Evolutionary conservation across 208 protist species (phyloP), one percentile per base, ranked within the genome.

Genomic region (Leishmania guyanensis): DNA sequence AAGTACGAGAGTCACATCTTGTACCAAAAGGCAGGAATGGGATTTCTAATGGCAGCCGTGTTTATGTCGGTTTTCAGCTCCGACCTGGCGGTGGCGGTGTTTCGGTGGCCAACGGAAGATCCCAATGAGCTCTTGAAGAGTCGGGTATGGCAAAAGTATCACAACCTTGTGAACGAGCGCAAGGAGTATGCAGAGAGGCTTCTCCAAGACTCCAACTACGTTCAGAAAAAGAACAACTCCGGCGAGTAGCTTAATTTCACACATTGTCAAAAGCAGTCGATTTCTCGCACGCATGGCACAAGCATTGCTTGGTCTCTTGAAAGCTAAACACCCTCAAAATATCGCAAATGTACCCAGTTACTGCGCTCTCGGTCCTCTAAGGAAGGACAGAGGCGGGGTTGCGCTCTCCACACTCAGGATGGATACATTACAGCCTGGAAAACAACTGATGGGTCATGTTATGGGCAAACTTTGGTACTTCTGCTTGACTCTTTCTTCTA

Each of bases 71-170:
- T 93, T 48, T 90, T 82, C 62, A 90, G 87, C 78, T 88, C 85
- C 0, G 85, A 96, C 62, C 78, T 90, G 16, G 88, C 85, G 14
- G 65, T 86, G 0, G 84, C 88, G 5, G 22, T 96, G 2, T 84
- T 96, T n/a, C 91, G 89, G 3, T 90, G 89, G 79, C 93, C 93
- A 3, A 93, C 93, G 3, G 93, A 96, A 51, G 93, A 96, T 53
- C 85, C 90, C 0, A 96, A 95, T 72, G 91, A 95, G 76, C 79
- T 96, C 43, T 70, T 96, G 46, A 96, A 94, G 78, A 83, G 88
- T 29, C 81, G 82, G 17, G 89, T 94, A 9, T 96, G 91, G 93
- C 83, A 85, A 46, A 88, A 88, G 78, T 87, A 94, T 76, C 80
- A 87, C 53, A 95, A 92, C 75, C 87, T 91, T 29, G 53, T 95